Percentiles rank a stretch among this genome's conserved stretches.
These are phyloP conservation scores for Celoporthe dispersa DNA, from an alignment of 2,329 filamentous ascomycete genomes.

Conservation along the genomic window DNA sequence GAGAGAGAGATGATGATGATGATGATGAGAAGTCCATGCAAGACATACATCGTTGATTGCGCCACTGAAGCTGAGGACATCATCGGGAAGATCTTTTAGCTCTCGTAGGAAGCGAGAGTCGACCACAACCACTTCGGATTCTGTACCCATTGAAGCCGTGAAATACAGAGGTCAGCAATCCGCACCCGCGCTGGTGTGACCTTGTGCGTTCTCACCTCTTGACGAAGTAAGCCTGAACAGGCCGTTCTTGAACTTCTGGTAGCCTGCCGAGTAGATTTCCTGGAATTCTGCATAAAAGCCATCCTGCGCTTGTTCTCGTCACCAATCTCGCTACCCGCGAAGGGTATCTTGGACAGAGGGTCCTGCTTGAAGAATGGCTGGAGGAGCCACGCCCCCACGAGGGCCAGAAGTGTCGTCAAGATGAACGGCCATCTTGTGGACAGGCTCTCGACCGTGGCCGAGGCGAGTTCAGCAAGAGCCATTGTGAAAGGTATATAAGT, in stretches of 20 bases:
- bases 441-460: constrained; percentile 7
- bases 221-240: constrained; percentile 24
- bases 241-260: constrained; percentile 33
- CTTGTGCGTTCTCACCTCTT: constrained; percentile 1
- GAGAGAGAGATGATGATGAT: too few relatives aligned
- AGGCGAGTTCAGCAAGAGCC: constrained; percentile 16
- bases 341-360: constrained; percentile 34
- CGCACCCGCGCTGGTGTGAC: too few relatives aligned
- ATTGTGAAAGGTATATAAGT: background rate
- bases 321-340: constrained; percentile 36
- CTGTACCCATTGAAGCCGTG: background rate
- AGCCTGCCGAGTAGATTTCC: constrained; percentile 37
- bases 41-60: constrained; percentile 19
- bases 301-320: constrained; percentile 35
- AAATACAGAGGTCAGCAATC: background rate
- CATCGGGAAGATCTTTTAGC: constrained; percentile 25
- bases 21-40: background rate
- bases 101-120: constrained; percentile 20
- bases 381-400: constrained; percentile 23
- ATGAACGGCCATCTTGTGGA: constrained; percentile 22
- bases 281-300: constrained; percentile 34
- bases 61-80: constrained; percentile 22
- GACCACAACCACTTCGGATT: constrained; percentile 18
- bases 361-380: constrained; percentile 23
- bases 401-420: constrained; percentile 17